phyloP scores from a whole-genome alignment of 768 basidiomycete species.

The Podaxis sp. region DNA sequence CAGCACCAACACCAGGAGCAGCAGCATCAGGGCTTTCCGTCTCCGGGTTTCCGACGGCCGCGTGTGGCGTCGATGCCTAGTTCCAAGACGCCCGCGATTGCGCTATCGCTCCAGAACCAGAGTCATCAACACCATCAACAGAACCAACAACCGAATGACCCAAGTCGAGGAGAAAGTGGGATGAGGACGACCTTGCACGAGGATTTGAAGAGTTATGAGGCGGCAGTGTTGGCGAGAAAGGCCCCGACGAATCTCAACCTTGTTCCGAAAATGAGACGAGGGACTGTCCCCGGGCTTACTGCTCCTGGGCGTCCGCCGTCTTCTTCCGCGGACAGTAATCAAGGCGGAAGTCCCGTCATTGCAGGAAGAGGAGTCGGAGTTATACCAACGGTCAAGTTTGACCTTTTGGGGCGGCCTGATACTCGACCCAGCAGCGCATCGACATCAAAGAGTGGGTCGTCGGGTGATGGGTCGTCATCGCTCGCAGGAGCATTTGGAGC shows the following conservation, averaged over 20 bases:
- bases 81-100: conserved; percentile 58
- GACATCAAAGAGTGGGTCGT: conserved; percentile 34
- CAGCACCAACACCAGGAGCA: neutral
- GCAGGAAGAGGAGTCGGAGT: conserved; percentile 1
- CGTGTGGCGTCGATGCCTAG: conserved; percentile 71
- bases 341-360: conserved; percentile 6
- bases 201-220: conserved; percentile 71
- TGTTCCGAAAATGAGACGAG: conserved; percentile 40
- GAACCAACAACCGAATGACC: conserved; percentile 18
- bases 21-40: neutral
- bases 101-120: conserved; percentile 13
- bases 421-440: conserved; percentile 26
- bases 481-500: conserved; percentile 41
- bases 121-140: conserved; percentile 21
- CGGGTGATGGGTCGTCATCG: conserved; percentile 28
- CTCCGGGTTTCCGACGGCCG: conserved; percentile 36
- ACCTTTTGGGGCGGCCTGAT: neutral
- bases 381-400: conserved; percentile 2
- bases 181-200: conserved; percentile 48
- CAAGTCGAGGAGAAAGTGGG: conserved; percentile 25
- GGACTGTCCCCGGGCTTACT: conserved; percentile 13
- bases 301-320: neutral
- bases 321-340: neutral
- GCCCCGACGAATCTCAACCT: conserved; percentile 60
- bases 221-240: conserved; percentile 70